Evolutionary conservation across 371 early-diverging fungal genomes (phyloP).

Genomic region (Blastocladiella emersonii): DNA sequence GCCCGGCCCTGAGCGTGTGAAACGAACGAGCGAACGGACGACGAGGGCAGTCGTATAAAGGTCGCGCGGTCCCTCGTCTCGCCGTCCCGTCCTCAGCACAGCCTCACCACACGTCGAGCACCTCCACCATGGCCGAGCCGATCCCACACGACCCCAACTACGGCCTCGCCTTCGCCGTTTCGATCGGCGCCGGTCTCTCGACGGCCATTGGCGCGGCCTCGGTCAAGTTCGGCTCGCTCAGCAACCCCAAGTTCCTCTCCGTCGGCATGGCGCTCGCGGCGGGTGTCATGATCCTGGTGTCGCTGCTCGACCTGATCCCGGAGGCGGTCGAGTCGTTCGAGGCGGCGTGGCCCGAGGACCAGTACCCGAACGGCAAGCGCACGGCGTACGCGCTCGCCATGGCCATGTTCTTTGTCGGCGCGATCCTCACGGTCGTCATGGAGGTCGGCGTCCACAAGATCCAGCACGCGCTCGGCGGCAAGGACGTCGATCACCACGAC

Average conservation of each 20-base stretch:
- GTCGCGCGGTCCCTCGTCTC: too few species aligned
- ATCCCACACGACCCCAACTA: background rate
- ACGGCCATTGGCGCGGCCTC: background rate
- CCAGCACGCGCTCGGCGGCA: background rate
- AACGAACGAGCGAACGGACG: too few species aligned
- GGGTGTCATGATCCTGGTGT: slow-evolving; percentile 11
- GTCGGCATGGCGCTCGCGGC: slow-evolving; percentile 7
- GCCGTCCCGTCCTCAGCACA: too few species aligned
- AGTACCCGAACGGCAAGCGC: background rate
- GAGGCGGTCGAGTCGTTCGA: background rate
- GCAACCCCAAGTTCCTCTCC: background rate
- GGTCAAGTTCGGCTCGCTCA: background rate
- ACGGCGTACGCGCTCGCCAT: background rate
- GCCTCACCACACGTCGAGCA: too few species aligned
- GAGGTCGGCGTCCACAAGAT: background rate
- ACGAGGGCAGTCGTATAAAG: too few species aligned
- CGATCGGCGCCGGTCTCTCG: background rate
- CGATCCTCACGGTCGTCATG: background rate
- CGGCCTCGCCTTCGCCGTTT: background rate
- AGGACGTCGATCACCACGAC: background rate
- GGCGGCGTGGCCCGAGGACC: background rate
- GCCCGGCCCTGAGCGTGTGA: too few species aligned
- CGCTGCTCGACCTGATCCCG: slow-evolving; percentile 5
- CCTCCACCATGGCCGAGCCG: background rate
- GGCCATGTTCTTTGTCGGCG: slow-evolving; percentile 3